Evolutionary conservation across 2,329 filamentous ascomycete genomes (phyloP).

Genomic region (Epichloe sylvatica): DNA sequence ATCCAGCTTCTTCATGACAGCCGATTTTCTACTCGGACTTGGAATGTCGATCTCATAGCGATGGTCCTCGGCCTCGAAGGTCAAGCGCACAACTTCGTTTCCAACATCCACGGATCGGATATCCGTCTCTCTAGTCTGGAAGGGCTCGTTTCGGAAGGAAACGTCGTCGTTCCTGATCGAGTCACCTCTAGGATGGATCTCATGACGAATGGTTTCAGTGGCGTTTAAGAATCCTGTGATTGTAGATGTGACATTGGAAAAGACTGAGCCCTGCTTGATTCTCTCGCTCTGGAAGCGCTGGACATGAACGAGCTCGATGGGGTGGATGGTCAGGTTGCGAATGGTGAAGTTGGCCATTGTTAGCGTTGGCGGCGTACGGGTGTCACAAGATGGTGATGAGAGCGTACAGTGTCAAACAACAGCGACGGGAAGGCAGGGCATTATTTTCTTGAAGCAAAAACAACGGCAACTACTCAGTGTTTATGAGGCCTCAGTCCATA

Average conservation of each 20-base stretch:
- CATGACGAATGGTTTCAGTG: conserved; percentile 18
- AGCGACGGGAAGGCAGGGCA: not conserved
- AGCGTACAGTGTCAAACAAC: not conserved
- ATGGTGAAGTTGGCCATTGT: conserved; percentile 49
- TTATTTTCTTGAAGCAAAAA: not conserved
- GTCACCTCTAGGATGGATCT: conserved; percentile 35
- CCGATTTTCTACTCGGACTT: conserved; percentile 43
- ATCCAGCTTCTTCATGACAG: conserved; percentile 43
- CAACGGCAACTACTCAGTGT: not conserved
- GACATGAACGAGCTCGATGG: conserved; percentile 57
- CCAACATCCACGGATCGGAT: conserved; percentile 44
- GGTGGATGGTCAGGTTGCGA: conserved; percentile 65
- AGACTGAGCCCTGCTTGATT: conserved; percentile 27
- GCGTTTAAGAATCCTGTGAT: conserved; percentile 32
- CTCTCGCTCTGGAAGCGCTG: conserved; percentile 53
- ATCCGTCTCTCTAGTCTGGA: conserved; percentile 43
- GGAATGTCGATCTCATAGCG: conserved; percentile 60
- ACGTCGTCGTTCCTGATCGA: conserved; percentile 49
- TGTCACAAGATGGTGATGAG: not conserved
- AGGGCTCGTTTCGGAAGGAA: conserved; percentile 51
- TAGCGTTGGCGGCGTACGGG: not conserved
- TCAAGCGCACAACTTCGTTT: conserved; percentile 58
- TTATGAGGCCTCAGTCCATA: too few relatives aligned
- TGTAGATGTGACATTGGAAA: conserved; percentile 30
- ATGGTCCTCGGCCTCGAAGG: conserved; percentile 46